Evolutionary conservation across 495 filamentous ascomycete genomes (phyloP).

Genomic region (Penicillium odoratum): DNA sequence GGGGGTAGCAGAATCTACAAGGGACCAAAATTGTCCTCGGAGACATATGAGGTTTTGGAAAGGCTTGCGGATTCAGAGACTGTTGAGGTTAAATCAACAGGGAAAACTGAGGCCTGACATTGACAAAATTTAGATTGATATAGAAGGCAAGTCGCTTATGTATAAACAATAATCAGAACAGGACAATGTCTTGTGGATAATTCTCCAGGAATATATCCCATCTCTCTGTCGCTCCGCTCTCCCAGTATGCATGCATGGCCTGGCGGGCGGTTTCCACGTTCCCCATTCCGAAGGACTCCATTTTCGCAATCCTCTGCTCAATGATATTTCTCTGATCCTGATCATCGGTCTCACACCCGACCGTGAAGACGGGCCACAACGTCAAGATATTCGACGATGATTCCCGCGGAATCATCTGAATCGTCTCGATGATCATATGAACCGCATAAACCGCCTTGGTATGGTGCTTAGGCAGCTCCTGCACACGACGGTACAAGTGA

Average conservation of each 20-base stretch:
- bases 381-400: constrained; percentile 9
- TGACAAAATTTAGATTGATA: too few relatives aligned
- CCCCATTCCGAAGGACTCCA: constrained; percentile 11
- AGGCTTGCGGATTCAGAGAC: constrained; percentile 3
- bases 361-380: constrained; percentile 10
- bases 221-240: constrained; percentile 7
- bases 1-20: constrained; percentile 7
- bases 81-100: neutral
- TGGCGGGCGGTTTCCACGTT: constrained; percentile 13
- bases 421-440: constrained; percentile 9
- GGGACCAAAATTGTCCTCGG: constrained; percentile 7
- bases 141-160: too few relatives aligned
- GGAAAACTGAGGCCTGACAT: neutral
- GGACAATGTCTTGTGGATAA: constrained; percentile 4
- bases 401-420: constrained; percentile 5
- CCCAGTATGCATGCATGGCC: constrained; percentile 12
- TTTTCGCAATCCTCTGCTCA: constrained; percentile 1
- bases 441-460: constrained; percentile 10
- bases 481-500: constrained; percentile 9
- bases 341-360: constrained; percentile 12
- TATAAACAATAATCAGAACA: constrained; percentile 1
- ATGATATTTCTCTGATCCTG: constrained; percentile 5
- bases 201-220: constrained; percentile 13
- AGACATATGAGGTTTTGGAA: constrained; percentile 6
- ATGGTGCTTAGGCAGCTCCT: constrained; percentile 10